Evolutionary conservation across 2,329 filamentous ascomycete genomes (phyloP).

Genomic region (Aspergillus novoparasiticus): DNA sequence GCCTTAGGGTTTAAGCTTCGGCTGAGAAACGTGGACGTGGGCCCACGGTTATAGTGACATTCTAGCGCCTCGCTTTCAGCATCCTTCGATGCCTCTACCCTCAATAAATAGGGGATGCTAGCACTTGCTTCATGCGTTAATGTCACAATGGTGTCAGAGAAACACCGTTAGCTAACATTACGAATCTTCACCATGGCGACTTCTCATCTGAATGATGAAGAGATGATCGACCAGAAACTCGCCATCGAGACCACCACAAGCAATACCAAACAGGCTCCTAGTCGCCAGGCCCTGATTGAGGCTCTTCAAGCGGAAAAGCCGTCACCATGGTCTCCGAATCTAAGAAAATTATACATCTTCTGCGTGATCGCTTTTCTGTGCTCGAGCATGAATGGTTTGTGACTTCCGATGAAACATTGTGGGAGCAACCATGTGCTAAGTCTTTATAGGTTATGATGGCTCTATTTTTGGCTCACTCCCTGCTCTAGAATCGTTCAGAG

Average conservation of each 20-base stretch:
- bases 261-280: background rate
- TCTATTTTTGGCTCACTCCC: conserved; percentile 57
- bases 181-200: background rate
- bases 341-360: background rate
- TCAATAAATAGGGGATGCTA: background rate
- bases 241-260: background rate
- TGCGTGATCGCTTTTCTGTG: background rate
- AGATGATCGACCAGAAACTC: background rate
- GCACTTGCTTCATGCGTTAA: background rate
- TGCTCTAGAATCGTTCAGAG: conserved; percentile 50
- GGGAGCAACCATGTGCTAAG: background rate
- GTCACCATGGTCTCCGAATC: background rate
- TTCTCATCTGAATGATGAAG: background rate
- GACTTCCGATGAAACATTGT: accelerated
- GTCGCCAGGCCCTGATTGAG: background rate
- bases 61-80: background rate
- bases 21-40: background rate
- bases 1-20: background rate
- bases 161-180: background rate
- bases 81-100: background rate
- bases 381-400: background rate
- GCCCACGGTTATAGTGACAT: background rate
- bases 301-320: background rate
- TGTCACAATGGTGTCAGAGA: background rate
- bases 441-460: conserved; percentile 43